Percentiles rank a stretch among this genome's conserved stretches.
Conservation (phyloP, 2,329 filamentous ascomycete genomes). For the Pezicula carpinea region DNA sequence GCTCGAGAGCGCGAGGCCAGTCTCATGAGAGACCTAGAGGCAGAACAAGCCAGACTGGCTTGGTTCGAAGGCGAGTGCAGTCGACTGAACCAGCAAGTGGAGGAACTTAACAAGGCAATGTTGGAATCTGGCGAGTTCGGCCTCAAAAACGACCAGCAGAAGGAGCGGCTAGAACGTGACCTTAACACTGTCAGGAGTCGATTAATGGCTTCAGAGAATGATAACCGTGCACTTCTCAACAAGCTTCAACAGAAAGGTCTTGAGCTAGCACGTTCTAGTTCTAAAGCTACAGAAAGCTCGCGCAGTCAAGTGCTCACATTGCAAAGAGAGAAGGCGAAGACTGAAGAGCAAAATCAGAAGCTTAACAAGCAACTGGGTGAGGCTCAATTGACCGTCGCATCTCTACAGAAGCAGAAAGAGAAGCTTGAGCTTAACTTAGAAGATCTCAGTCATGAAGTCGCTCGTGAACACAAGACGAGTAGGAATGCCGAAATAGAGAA, state of each 20-base stretch:
- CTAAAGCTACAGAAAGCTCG: constrained; percentile 78
- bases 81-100: constrained; percentile 73
- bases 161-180: constrained; percentile 88
- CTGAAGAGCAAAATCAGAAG: constrained; percentile 78
- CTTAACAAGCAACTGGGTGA: constrained; percentile 83
- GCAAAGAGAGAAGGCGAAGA: constrained; percentile 75
- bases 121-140: constrained; percentile 86
- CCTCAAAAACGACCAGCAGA: constrained; percentile 85
- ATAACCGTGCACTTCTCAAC: constrained; percentile 91
- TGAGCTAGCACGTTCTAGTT: constrained; percentile 87
- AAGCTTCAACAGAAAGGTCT: constrained; percentile 97
- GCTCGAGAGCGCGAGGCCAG: constrained; percentile 77
- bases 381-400: constrained; percentile 74
- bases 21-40: constrained; percentile 74
- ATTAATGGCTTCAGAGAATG: constrained; percentile 87
- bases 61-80: constrained; percentile 77
- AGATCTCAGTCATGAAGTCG: constrained; percentile 88
- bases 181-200: constrained; percentile 87
- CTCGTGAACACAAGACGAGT: constrained; percentile 82
- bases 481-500: constrained; percentile 86
- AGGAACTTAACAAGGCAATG: constrained; percentile 82
- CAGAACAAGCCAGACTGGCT: constrained; percentile 68
- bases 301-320: constrained; percentile 71
- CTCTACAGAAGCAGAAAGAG: constrained; percentile 89
- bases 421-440: constrained; percentile 85